Evolutionary conservation across 2,329 filamentous ascomycete genomes (phyloP), one percentile per base, ranked within the genome.

Genomic region (Ophiocordyceps camponoti-floridani): DNA sequence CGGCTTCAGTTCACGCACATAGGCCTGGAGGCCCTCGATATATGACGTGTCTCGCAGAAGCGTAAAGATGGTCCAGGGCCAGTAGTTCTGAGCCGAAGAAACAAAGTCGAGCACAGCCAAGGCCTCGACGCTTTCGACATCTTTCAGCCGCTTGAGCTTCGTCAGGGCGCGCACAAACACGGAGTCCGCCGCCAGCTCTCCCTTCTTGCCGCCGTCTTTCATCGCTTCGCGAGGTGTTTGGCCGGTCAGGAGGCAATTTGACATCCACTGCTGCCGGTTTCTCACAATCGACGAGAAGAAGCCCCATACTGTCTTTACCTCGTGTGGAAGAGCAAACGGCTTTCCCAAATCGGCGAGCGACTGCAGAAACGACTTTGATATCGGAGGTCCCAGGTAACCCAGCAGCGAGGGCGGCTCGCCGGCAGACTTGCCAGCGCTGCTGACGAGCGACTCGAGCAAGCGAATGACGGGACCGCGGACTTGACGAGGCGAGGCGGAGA

Each of bases 211-310:
- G 42, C 68, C 70, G 40, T 65, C 65, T 50, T 77, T 77, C 54
- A 86, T 66, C 5, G 82, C 75, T 52, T 91, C 79, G 49, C 84
- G 77, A 4, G 89, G 87, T 0, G 86, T 86, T 55, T 79, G 82
- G 19, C 88, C 91, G 7, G 87, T 95, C 37, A 96, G 75, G 9
- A 98, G 70, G 56, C 88, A 94, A 49, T 94, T 85, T 0, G 89
- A 85, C 66, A 98, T 84, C 84, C 89, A 96, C 56, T 94, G 88
- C 58, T 98, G 91, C 49, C 86, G 80, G 57, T 86, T 88, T 51
- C 83, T 82, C 48, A 98, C 75, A 42, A 96, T 81, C 3, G 82
- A 79, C 2, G 88, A 84, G 44, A 96, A 77, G 55, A 98, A 79
- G 46, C 75, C 77, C 91, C 89, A 98, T 18, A 86, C 81, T 8